phyloP scores from a whole-genome alignment of 306 rosid species.

The Dryas alaskensis region DNA sequence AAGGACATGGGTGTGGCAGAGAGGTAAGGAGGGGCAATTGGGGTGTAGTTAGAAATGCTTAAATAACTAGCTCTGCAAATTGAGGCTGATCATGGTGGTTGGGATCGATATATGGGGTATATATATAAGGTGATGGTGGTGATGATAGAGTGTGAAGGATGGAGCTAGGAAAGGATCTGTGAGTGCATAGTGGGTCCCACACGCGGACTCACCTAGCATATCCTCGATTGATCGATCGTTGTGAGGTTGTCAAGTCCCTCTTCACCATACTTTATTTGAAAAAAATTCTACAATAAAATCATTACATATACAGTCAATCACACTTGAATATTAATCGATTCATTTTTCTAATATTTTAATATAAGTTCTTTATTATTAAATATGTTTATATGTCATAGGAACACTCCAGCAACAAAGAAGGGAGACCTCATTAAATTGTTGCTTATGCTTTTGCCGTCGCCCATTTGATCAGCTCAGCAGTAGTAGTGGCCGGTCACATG shows the following conservation, averaged over 20 bases:
- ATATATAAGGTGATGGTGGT: slow-evolving; percentile 9
- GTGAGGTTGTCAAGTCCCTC: too few species aligned
- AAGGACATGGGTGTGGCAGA: neutral
- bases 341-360: too few species aligned
- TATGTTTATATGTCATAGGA: too few species aligned
- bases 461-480: neutral
- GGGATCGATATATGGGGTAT: neutral
- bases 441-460: too few species aligned
- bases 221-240: too few species aligned
- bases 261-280: too few species aligned
- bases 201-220: neutral
- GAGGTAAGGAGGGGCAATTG: neutral
- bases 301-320: too few species aligned
- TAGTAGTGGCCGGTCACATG: neutral
- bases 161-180: neutral
- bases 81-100: neutral
- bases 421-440: too few species aligned
- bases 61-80: neutral
- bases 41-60: neutral
- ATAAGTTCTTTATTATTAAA: too few species aligned
- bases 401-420: too few species aligned
- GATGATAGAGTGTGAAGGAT: neutral
- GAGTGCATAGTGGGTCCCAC: slow-evolving; percentile 31
- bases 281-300: too few species aligned
- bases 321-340: too few species aligned